A percentile compares a stretch with the other conserved stretches of the same genome.
phyloP scores from a whole-genome alignment of 2,329 filamentous ascomycete genomes.

The Lomentospora prolificans region DNA sequence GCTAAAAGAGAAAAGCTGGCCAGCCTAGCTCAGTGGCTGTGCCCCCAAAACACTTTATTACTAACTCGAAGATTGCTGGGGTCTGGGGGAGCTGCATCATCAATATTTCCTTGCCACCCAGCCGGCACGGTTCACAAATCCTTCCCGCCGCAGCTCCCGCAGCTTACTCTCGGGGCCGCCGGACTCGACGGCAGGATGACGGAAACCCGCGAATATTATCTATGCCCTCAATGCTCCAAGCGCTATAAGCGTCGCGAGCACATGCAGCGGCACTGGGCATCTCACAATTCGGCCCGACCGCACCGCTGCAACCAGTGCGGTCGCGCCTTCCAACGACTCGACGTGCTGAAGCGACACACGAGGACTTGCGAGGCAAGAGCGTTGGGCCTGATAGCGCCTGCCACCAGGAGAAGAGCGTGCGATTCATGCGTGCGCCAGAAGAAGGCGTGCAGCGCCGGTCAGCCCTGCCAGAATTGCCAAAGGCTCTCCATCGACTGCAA shows the following conservation, averaged over 20 bases:
- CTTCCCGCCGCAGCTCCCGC: no score
- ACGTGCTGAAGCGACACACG: conserved; percentile 25
- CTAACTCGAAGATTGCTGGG: no score
- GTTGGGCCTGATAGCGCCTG: conserved; percentile 8
- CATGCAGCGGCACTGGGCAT: conserved; percentile 22
- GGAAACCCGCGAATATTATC: conserved; percentile 13
- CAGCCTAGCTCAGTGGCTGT: no score
- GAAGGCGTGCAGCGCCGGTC: conserved; percentile 65
- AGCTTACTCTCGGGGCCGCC: no score
- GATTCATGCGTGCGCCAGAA: conserved; percentile 58
- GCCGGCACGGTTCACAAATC: no score
- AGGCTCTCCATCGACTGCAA: conserved; percentile 45
- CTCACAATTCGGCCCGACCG: conserved; percentile 22
- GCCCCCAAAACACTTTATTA: no score
- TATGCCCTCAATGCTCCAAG: conserved; percentile 22
- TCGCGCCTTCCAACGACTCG: conserved; percentile 24
- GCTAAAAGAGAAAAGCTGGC: no score
- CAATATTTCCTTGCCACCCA: no score
- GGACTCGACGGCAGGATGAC: no score
- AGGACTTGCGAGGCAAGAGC: conserved; percentile 20
- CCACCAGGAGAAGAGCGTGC: conserved; percentile 20
- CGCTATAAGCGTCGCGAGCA: conserved; percentile 27
- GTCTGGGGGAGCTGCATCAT: no score
- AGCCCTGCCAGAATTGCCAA: conserved; percentile 60
- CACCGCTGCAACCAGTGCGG: conserved; percentile 21